These are phyloP conservation scores for Leishmania tropica DNA, from an alignment of 208 protist species.

Conservation along the genomic window DNA sequence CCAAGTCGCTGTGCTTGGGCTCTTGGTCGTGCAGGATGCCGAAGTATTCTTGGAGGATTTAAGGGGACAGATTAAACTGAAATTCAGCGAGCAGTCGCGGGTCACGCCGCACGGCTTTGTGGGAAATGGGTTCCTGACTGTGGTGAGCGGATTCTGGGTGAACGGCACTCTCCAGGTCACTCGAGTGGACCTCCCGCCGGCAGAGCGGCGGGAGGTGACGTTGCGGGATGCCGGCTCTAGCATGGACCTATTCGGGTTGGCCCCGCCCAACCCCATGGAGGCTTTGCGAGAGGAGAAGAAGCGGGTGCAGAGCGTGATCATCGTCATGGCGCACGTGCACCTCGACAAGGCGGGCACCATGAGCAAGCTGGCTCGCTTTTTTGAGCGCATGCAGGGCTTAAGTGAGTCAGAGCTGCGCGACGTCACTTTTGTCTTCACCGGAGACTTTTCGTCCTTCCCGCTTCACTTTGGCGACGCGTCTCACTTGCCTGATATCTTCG, in stretches of 20 bases:
- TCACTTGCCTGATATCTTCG: conserved; percentile 75
- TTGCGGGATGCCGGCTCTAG: conserved; percentile 52
- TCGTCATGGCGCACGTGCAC: conserved; percentile 83
- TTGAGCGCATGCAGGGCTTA: conserved; percentile 83
- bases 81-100: conserved; percentile 30
- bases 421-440: conserved; percentile 82
- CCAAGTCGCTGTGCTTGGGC: conserved; percentile 78
- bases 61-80: conserved; percentile 49
- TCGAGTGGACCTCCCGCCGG: conserved; percentile 70
- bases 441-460: conserved; percentile 76
- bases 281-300: conserved; percentile 62
- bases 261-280: conserved; percentile 45
- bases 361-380: conserved; percentile 58
- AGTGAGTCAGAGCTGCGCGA: conserved; percentile 74
- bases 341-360: conserved; percentile 76
- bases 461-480: conserved; percentile 77
- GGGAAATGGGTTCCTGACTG: conserved; percentile 67
- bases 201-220: conserved; percentile 72
- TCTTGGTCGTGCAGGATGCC: conserved; percentile 51
- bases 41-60: conserved; percentile 78
- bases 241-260: conserved; percentile 76
- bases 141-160: conserved; percentile 67
- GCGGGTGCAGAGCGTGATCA: conserved; percentile 73
- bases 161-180: conserved; percentile 45
- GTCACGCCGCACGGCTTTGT: conserved; percentile 47